Percentiles rank a stretch among this genome's conserved stretches.
phyloP scores from a whole-genome alignment of 2,329 filamentous ascomycete species.

The Amauroascus niger region DNA sequence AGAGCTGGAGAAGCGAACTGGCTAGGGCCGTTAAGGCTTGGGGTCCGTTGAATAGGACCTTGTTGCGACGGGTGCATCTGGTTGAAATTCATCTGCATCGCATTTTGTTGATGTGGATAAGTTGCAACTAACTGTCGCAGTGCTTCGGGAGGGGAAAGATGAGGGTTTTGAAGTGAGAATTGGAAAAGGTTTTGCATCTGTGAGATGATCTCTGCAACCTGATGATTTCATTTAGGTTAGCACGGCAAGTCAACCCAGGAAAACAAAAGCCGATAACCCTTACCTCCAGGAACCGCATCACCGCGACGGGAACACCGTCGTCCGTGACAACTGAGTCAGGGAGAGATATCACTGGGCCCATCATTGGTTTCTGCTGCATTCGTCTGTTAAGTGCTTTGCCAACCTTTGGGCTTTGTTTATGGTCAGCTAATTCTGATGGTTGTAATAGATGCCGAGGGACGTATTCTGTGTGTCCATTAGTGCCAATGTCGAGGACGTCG shows the following conservation, averaged over 20 bases:
- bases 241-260: background rate
- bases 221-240: conserved; percentile 18
- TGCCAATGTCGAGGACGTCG: conserved; percentile 73
- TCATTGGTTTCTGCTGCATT: conserved; percentile 38
- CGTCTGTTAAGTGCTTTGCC: conserved; percentile 46
- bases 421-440: conserved; percentile 42
- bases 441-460: conserved; percentile 57
- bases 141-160: conserved; percentile 47
- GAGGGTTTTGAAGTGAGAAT: conserved; percentile 45
- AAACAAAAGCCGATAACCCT: conserved; percentile 18
- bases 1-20: conserved; percentile 52
- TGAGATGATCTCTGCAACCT: conserved; percentile 57
- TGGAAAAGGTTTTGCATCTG: conserved; percentile 54
- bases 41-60: conserved; percentile 33
- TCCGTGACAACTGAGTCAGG: conserved; percentile 38
- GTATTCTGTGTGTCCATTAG: conserved; percentile 69
- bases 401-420: conserved; percentile 51
- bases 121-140: conserved; percentile 44
- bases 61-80: conserved; percentile 28
- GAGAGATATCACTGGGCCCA: conserved; percentile 36
- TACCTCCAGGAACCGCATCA: conserved; percentile 56
- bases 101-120: conserved; percentile 33
- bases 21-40: conserved; percentile 39
- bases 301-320: conserved; percentile 47
- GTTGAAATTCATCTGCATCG: conserved; percentile 19